Evolutionary conservation across 1,284 basidiomycete genomes (phyloP).

Genomic region (Microbotryomycetes sp.): DNA sequence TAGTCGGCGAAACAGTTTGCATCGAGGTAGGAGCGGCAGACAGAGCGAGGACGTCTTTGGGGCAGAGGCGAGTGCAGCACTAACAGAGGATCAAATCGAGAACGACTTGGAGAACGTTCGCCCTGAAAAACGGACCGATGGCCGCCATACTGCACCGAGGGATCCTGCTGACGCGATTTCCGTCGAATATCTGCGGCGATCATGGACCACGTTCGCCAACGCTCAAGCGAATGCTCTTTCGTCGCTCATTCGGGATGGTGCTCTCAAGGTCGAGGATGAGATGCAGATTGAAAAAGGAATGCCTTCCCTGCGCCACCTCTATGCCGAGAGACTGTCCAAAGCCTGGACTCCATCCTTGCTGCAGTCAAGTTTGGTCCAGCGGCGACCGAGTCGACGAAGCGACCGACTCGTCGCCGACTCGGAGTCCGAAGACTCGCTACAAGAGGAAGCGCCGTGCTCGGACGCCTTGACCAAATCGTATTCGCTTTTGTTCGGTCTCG

Average conservation of each 20-base stretch:
- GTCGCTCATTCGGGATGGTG: slow-evolving; percentile 26
- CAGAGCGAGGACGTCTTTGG: not conserved
- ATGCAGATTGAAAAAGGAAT: slow-evolving; percentile 25
- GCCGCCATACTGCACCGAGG: not conserved
- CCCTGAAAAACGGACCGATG: not conserved
- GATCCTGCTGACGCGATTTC: not conserved
- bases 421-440: not conserved
- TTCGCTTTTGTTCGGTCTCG: slow-evolving; percentile 25
- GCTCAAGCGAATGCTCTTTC: slow-evolving; percentile 20
- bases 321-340: slow-evolving; percentile 23
- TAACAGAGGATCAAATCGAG: not conserved
- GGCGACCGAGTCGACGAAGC: not conserved
- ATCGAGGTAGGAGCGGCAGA: not conserved
- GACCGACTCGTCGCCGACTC: not conserved
- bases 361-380: slow-evolving; percentile 19
- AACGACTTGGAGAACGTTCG: not conserved
- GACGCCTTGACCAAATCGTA: slow-evolving; percentile 26
- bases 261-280: slow-evolving; percentile 25
- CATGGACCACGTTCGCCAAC: slow-evolving; percentile 20
- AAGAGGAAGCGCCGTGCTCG: slow-evolving; percentile 14
- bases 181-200: slow-evolving; percentile 12
- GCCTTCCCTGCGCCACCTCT: slow-evolving; percentile 11
- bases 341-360: no score
- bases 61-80: not conserved
- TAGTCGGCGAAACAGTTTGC: not conserved